Evolutionary conservation across 805 yeast genomes (phyloP).

Genomic region (Yarrowia sp.): DNA sequence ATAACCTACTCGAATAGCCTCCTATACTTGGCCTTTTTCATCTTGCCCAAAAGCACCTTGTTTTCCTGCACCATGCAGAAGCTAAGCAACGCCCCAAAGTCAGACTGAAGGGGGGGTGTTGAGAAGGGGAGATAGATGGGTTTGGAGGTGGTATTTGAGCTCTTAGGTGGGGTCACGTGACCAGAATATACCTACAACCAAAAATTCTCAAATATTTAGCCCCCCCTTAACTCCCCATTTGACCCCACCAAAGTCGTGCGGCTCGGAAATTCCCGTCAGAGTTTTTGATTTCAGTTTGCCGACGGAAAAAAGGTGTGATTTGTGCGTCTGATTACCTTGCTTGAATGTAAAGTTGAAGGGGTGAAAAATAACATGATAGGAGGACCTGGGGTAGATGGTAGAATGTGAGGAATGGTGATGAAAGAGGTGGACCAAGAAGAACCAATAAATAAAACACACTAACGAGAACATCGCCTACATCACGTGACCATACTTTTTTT

Average conservation of each 20-base stretch:
- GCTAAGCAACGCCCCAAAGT: conserved; percentile 29
- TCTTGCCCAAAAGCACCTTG: conserved; percentile 19
- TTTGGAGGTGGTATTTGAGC: too few species aligned
- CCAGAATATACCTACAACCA: too few species aligned
- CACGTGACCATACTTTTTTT: background rate
- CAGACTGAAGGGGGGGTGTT: background rate
- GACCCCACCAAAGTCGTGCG: background rate
- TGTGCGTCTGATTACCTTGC: conserved; percentile 38
- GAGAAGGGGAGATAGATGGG: background rate
- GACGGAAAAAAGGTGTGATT: conserved; percentile 37
- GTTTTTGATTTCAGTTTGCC: conserved; percentile 25
- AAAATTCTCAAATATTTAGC: too few species aligned
- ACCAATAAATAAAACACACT: too few species aligned
- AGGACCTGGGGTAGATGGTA: background rate
- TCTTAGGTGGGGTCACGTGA: too few species aligned
- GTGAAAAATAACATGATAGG: conserved; percentile 2
- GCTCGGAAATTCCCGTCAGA: conserved; percentile 11
- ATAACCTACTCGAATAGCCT: conserved; percentile 11
- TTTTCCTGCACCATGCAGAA: conserved; percentile 33
- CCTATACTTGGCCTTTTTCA: conserved; percentile 20
- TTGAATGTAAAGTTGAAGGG: conserved; percentile 30
- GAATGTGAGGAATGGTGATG: background rate
- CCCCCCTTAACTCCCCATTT: too few species aligned
- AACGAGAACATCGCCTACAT: background rate
- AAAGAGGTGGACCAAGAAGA: too few species aligned